A percentile compares a stretch with the other conserved stretches of the same genome.
Evolutionary conservation across 1,139 yeast species (phyloP).

Genomic region (Groenewaldozyma sp.): DNA sequence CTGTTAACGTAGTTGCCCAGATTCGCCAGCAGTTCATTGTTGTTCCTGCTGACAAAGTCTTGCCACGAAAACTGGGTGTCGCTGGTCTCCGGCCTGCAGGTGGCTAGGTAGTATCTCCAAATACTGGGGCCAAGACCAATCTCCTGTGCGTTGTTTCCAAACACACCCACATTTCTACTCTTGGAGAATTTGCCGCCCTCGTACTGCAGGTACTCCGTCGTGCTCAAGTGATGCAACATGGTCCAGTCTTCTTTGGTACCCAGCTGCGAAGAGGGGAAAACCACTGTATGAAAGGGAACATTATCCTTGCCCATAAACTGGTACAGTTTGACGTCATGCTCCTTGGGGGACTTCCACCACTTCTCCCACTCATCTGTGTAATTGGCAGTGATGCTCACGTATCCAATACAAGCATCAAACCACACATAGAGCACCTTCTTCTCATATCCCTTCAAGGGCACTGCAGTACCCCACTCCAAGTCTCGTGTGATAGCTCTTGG

Average conservation of each 20-base stretch:
- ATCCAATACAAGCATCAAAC: constrained; percentile 98
- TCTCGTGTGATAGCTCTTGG: constrained; percentile 98
- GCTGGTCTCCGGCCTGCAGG: constrained; percentile 88
- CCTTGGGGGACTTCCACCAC: constrained; percentile 90
- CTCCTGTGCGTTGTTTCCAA: constrained; percentile 94
- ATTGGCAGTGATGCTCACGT: constrained; percentile 90
- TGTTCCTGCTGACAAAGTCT: constrained; percentile 88
- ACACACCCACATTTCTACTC: constrained; percentile 94
- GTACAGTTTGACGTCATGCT: constrained; percentile 56
- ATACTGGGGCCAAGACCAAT: constrained; percentile 87
- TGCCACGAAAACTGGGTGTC: constrained; percentile 97
- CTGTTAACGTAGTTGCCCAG: constrained; percentile 96
- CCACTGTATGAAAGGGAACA: constrained; percentile 97
- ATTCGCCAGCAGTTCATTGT: constrained; percentile 87
- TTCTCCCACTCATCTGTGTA: constrained; percentile 74
- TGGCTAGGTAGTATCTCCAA: constrained; percentile 93
- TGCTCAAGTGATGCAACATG: constrained; percentile 77
- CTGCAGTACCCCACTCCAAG: constrained; percentile 97
- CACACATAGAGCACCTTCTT: constrained; percentile 93
- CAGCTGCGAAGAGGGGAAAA: constrained; percentile 84
- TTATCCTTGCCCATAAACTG: constrained; percentile 99
- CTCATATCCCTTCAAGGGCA: constrained; percentile 68
- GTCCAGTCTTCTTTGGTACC: constrained; percentile 92
- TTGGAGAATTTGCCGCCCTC: constrained; percentile 98
- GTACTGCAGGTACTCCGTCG: constrained; percentile 94